These are phyloP conservation scores for Entamoeba histolytica DNA, from an alignment of 208 protist species.

Conservation along the genomic window DNA sequence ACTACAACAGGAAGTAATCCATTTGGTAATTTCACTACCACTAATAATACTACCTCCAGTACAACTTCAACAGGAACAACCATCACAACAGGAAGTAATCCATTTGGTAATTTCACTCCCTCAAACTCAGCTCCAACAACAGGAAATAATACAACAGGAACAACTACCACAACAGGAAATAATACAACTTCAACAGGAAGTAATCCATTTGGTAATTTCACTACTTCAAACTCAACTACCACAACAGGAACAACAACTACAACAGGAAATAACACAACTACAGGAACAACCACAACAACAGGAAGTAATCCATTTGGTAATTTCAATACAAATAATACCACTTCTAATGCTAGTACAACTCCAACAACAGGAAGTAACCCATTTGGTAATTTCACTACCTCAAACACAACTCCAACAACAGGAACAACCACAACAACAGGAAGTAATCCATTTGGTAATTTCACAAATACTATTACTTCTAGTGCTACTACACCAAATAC, in stretches of 20 bases:
- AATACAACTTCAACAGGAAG: neutral
- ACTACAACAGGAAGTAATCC: neutral
- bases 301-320: neutral
- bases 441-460: neutral
- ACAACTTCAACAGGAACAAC: neutral
- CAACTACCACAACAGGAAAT: neutral
- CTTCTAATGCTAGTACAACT: neutral
- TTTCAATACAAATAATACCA: neutral
- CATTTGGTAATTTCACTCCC: neutral
- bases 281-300: neutral
- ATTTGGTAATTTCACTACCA: neutral
- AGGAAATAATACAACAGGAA: neutral
- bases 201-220: neutral
- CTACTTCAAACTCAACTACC: conserved; percentile 19
- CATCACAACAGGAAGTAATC: neutral
- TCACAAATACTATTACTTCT: neutral
- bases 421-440: neutral
- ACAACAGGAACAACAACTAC: conserved; percentile 14
- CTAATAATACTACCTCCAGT: neutral
- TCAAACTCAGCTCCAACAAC: neutral
- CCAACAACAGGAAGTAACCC: neutral
- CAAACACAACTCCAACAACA: neutral
- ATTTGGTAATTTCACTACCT: neutral
- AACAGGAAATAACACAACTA: neutral
- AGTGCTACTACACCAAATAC: neutral